phyloP scores from a whole-genome alignment of 805 yeast genomes.

The Yarrowia osloensis region DNA sequence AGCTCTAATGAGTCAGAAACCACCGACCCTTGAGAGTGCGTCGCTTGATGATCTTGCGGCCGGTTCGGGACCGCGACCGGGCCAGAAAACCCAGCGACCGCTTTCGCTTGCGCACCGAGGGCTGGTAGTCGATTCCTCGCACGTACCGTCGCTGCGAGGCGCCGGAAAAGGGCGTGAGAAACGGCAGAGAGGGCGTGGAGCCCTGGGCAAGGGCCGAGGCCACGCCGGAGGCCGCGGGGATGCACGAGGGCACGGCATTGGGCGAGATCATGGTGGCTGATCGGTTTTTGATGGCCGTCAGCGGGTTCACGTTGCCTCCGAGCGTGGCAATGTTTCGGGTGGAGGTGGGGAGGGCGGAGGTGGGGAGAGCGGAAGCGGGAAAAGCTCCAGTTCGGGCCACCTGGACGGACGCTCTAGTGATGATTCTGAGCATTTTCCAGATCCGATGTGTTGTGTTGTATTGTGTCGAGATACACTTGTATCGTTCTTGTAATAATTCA shows the following conservation, averaged over 20 bases:
- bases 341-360: no score
- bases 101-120: constrained; percentile 86
- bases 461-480: no score
- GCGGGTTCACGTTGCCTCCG: constrained; percentile 19
- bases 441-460: not conserved
- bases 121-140: constrained; percentile 94
- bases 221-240: constrained; percentile 19
- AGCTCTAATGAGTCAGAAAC: constrained; percentile 80
- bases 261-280: constrained; percentile 28
- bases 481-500: no score
- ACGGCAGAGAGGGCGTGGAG: constrained; percentile 14
- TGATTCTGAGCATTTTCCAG: not conserved
- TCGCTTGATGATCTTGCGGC: constrained; percentile 74
- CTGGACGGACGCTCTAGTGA: not conserved
- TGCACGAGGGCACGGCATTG: constrained; percentile 22
- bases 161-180: constrained; percentile 22
- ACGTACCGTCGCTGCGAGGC: constrained; percentile 66
- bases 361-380: no score
- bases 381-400: not conserved
- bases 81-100: constrained; percentile 88
- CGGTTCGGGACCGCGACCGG: constrained; percentile 70
- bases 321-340: constrained; percentile 5
- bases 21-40: constrained; percentile 90
- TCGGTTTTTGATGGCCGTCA: constrained; percentile 23
- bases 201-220: constrained; percentile 27